Base-by-base conservation (phyloP, 345 rosid genomes). In the Bruguiera sexangula region DNA sequence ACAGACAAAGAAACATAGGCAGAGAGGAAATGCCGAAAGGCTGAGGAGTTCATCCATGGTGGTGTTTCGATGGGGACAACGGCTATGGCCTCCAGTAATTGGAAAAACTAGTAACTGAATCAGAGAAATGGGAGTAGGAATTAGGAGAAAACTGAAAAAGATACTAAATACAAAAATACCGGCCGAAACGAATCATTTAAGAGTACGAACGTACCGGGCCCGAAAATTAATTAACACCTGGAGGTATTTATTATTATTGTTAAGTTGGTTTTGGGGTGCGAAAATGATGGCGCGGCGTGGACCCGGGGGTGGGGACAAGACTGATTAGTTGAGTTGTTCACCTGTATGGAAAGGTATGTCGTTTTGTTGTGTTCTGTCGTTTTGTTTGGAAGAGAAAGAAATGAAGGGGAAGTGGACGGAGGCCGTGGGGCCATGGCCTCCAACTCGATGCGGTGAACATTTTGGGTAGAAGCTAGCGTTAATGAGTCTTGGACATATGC, bases 291-390 rank as follows among this genome's bases (percentile, higher is more conserved):
- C 30, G 75, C 31, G 22, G 65, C 24, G 24, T 65, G 69, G 60
- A 21, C 20, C 18, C 18, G 8, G 0, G 31, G 18, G 37, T 29
- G 11, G 6, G 27, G 54, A 36, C 24, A 56, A 6, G 51, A 57
- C 58, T 64, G 15, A 65, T 57, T 18, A 5, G 31, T 11, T 26
- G 68, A 65, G 46, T 9, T 8, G 31, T 34, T 36, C 62, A 71
- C 20, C 32, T 30, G 64, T 56, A 56, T 29, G 20, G 69, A 64
- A 56, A 71, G 30, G 64, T 4, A 64, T 43, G 75, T 29, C 48
- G 56, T 43, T 22, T 34, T 32, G 8, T 63, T 64, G 36, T 19
- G 24, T 8, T 3, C 26, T 70, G 68, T 71, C 75, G 75, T 71
- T 71, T 64, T 71, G 31, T 11, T 43, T 43, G 50, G 50, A 11